These are phyloP conservation scores for Umbellularia californica DNA, from an alignment of 164 flowering plant genomes.

Conservation along the genomic window DNA sequence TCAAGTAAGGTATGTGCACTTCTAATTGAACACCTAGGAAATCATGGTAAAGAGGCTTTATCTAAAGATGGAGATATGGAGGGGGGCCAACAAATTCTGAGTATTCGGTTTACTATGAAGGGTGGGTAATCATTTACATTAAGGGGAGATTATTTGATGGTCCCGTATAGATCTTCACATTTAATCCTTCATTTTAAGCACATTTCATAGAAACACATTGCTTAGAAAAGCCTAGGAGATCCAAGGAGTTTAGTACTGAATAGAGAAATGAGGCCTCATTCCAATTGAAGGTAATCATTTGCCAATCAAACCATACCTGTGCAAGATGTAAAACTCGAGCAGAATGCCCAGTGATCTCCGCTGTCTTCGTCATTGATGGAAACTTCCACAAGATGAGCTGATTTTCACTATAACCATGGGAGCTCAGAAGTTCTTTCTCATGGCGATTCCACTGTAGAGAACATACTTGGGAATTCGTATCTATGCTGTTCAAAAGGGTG, in stretches of 20 bases:
- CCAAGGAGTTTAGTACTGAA: not conserved
- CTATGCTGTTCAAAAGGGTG: not conserved
- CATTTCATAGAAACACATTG: not conserved
- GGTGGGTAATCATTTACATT: no score
- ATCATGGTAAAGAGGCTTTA: no score
- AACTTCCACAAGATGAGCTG: conserved; percentile 6
- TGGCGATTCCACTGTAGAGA: conserved; percentile 6
- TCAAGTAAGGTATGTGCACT: no score
- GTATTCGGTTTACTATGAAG: no score
- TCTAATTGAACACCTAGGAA: no score
- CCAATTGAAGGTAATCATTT: not conserved
- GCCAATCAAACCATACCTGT: conserved; percentile 6
- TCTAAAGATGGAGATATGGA: no score
- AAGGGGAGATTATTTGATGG: no score
- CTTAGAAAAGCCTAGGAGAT: not conserved
- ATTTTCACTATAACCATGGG: conserved; percentile 10
- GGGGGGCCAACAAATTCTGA: no score
- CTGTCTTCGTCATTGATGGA: conserved; percentile 7
- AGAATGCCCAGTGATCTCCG: conserved; percentile 5
- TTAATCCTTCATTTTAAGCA: not conserved
- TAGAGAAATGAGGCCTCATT: not conserved
- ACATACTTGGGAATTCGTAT: conserved; percentile 9
- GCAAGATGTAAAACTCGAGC: conserved; percentile 7
- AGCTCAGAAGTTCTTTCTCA: conserved; percentile 7
- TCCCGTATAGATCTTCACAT: not conserved